Base-by-base conservation (phyloP, 2,329 filamentous ascomycete species). In the Penicillium expansum region DNA sequence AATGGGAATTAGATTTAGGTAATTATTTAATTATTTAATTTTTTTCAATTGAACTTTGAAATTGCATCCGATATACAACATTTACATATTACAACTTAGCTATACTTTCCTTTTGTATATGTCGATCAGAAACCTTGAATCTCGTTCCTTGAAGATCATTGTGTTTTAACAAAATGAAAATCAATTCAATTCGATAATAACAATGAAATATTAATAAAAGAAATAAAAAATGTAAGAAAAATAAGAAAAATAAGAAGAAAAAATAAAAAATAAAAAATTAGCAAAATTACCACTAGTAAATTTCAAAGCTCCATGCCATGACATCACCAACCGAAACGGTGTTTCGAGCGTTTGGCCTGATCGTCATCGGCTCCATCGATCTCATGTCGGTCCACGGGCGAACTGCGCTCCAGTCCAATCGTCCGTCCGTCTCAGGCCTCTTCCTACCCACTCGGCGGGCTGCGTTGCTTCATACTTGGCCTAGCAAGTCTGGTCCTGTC, bases 361-460 rank as follows among this genome's bases (percentile, higher is more conserved):
- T 71, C 69, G 65, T 71, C 68, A 71, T 71, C 63, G 63, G 62
- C 67, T 65, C 66, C 67, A 69, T 61, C 67, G 65, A 69, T 71
- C 68, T 67, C 42, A 64, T 56, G 58, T 63, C 61, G 55, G 52
- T 58, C 67, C 69, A 67, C 58, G 68, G 66, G 56, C 57, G 61
- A 62, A 67, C 54, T 52, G 45, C 43, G 32, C 37, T 56, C 51
- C 30, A 38, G 38, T n/a, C 67, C 67, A 70, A 70, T 70, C n/a
- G 52, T 4, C 30, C 11, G 11, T 18, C 35, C 27, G 37, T 16
- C 16, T 24, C 27, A 48, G 56, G 35, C 57, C 59, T 48, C 29
- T 59, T 65, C 58, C 62, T 57, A 58, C 60, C 70, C 70, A 71
- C 60, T 71, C 57, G 64, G 33, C 56, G 48, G 55, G 39, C 52